A percentile compares a stretch with the other conserved stretches of the same genome.
phyloP scores from a whole-genome alignment of 2,329 filamentous ascomycete genomes.

The Botrytis porri region DNA sequence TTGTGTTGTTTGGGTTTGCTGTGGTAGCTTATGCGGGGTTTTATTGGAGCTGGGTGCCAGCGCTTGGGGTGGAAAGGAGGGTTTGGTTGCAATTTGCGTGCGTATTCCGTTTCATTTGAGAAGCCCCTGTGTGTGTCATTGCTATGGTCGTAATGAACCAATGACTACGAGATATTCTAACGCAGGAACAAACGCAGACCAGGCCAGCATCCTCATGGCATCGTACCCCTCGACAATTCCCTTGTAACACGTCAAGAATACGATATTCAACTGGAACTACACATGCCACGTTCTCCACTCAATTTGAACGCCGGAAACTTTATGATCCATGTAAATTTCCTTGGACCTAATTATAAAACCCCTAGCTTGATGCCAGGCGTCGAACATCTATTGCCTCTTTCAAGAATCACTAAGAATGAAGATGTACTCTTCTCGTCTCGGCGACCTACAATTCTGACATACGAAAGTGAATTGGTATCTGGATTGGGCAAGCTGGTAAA shows the following conservation, averaged over 20 bases:
- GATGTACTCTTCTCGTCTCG: conserved; percentile 60
- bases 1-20: conserved; percentile 56
- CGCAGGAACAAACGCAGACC: conserved; percentile 37
- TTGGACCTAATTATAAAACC: conserved; percentile 46
- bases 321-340: conserved; percentile 80
- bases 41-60: conserved; percentile 66
- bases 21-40: conserved; percentile 62
- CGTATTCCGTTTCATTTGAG: conserved; percentile 18
- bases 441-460: conserved; percentile 74
- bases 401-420: conserved; percentile 15
- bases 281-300: conserved; percentile 71
- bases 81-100: conserved; percentile 66
- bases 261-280: conserved; percentile 73
- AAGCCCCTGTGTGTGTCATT: background rate
- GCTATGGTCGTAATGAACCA: background rate
- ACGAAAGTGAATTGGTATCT: conserved; percentile 68
- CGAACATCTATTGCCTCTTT: conserved; percentile 7
- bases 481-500: conserved; percentile 58
- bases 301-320: conserved; percentile 86
- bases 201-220: conserved; percentile 38
- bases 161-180: background rate
- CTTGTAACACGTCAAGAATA: conserved; percentile 75
- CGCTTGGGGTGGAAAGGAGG: conserved; percentile 58
- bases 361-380: conserved; percentile 35
- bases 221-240: conserved; percentile 40